These are phyloP conservation scores for Petasospora fabianii DNA, from an alignment of 1,139 yeast species.

Conservation along the genomic window DNA sequence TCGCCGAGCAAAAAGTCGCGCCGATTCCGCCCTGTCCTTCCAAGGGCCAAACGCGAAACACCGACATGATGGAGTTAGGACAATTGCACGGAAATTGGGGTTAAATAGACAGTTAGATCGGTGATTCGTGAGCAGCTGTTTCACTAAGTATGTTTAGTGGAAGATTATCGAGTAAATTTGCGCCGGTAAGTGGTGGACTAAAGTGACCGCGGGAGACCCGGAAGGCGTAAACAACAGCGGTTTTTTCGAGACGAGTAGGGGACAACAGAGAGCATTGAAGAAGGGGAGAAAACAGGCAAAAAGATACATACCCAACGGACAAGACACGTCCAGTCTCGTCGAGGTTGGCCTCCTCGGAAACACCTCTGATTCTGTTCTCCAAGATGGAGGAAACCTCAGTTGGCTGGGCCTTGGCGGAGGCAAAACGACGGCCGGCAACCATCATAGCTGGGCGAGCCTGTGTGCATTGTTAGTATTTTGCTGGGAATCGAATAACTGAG, in stretches of 20 bases:
- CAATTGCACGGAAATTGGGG: too few relatives aligned
- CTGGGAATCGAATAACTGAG: not conserved
- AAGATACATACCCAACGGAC: slow-evolving; percentile 77
- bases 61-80: too few relatives aligned
- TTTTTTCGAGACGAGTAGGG: too few relatives aligned
- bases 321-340: slow-evolving; percentile 99
- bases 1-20: slow-evolving; percentile 2
- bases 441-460: slow-evolving; percentile 73
- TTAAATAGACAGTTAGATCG: too few relatives aligned
- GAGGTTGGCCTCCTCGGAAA: slow-evolving; percentile 94
- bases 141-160: too few relatives aligned
- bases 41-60: slow-evolving; percentile 1
- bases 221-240: too few relatives aligned
- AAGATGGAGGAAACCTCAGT: slow-evolving; percentile 98
- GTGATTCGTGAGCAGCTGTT: too few relatives aligned
- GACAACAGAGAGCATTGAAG: not conserved
- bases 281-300: slow-evolving; percentile 1
- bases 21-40: not conserved
- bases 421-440: slow-evolving; percentile 72
- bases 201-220: too few relatives aligned
- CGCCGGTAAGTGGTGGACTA: too few relatives aligned
- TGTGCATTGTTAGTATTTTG: slow-evolving; percentile 18
- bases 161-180: too few relatives aligned
- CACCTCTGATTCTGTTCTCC: slow-evolving; percentile 99
- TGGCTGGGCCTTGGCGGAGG: slow-evolving; percentile 97